Conservation (phyloP, 495 filamentous ascomycete genomes). For the Penicillium odoratum region DNA sequence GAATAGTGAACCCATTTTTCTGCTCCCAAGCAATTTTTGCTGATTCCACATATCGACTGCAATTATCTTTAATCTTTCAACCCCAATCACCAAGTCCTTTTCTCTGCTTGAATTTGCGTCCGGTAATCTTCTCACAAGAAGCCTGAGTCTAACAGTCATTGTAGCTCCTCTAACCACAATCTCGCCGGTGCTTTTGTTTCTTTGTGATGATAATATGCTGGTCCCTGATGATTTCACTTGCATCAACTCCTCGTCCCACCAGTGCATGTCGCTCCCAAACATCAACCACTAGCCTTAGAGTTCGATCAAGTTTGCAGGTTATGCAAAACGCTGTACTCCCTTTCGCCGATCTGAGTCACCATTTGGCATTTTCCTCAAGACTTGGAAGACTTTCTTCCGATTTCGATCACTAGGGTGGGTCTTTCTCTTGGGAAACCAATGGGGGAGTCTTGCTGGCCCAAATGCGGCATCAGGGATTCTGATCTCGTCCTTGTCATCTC, state of each 20-base stretch:
- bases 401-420: background rate
- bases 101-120: no score
- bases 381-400: background rate
- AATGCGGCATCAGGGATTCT: background rate
- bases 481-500: no score
- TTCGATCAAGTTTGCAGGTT: constrained; percentile 1
- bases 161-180: no score
- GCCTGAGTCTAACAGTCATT: no score
- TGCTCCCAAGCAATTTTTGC: no score
- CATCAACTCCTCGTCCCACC: background rate
- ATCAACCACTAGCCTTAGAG: background rate
- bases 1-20: no score
- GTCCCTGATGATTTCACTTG: background rate
- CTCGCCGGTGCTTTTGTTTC: no score
- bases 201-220: constrained; percentile 2
- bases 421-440: background rate
- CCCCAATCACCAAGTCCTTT: no score
- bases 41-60: no score
- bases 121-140: no score
- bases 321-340: background rate
- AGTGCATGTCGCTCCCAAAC: background rate
- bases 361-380: background rate
- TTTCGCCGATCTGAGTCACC: background rate
- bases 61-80: no score
- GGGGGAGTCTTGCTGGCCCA: background rate